Percentiles rank a stretch among this genome's conserved stretches.
Evolutionary conservation across 306 rosid species (phyloP).

Genomic region (Hippophae rhamnoides): DNA sequence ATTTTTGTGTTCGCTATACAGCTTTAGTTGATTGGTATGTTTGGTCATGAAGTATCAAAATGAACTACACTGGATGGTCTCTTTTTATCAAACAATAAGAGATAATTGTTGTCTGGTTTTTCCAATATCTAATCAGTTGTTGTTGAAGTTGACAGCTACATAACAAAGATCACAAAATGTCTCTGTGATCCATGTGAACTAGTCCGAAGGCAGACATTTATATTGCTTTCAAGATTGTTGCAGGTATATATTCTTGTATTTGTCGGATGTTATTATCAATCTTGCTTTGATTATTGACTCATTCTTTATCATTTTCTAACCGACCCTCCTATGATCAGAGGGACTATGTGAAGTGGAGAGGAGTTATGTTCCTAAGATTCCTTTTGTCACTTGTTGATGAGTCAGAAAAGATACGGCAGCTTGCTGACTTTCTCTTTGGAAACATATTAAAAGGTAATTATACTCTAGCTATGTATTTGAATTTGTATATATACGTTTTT

Average conservation of each 20-base stretch:
- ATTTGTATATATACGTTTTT: slow-evolving; percentile 2
- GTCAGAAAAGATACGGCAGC: slow-evolving; percentile 74
- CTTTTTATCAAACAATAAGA: not conserved
- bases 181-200: slow-evolving; percentile 91
- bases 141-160: slow-evolving; percentile 60
- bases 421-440: slow-evolving; percentile 73
- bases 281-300: slow-evolving; percentile 14
- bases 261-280: slow-evolving; percentile 3
- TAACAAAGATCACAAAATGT: slow-evolving; percentile 75
- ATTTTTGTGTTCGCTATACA: slow-evolving; percentile 87
- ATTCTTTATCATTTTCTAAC: slow-evolving; percentile 3
- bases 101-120: not conserved
- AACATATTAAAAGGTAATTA: slow-evolving; percentile 75
- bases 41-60: slow-evolving; percentile 4
- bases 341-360: slow-evolving; percentile 98
- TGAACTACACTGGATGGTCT: not conserved
- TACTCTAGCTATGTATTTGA: slow-evolving; percentile 16
- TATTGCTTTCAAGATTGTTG: slow-evolving; percentile 78
- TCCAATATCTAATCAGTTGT: slow-evolving; percentile 21
- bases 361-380: slow-evolving; percentile 87
- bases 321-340: slow-evolving; percentile 40
- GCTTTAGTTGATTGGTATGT: slow-evolving; percentile 96
- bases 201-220: slow-evolving; percentile 90
- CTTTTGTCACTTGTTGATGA: slow-evolving; percentile 91
- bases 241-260: slow-evolving; percentile 43